Conservation (phyloP, 1,139 yeast genomes). For the Saccharomycopsis phalli region DNA sequence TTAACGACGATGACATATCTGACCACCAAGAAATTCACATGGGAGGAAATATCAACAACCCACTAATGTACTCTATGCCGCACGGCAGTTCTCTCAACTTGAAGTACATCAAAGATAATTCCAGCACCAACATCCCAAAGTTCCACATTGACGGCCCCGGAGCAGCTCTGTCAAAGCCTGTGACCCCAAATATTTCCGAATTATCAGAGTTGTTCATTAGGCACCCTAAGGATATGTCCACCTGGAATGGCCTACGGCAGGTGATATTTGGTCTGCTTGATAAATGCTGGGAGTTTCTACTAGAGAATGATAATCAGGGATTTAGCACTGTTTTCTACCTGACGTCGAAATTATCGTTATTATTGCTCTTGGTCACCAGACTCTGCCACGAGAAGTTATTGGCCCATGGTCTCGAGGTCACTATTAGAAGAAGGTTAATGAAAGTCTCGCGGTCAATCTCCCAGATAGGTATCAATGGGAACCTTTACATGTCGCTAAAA, state of each 20-base stretch:
- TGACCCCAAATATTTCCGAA: slow-evolving; percentile 20
- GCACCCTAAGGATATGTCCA: slow-evolving; percentile 47
- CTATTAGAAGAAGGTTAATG: slow-evolving; percentile 41
- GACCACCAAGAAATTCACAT: too few relatives aligned
- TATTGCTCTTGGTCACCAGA: slow-evolving; percentile 43
- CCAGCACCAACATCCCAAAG: neutral
- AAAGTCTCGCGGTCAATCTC: slow-evolving; percentile 46
- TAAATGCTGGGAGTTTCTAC: slow-evolving; percentile 39
- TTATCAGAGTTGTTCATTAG: slow-evolving; percentile 41
- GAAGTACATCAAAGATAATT: slow-evolving; percentile 1
- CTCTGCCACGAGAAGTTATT: slow-evolving; percentile 42
- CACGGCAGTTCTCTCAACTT: neutral
- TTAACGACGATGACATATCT: neutral
- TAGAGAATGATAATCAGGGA: slow-evolving; percentile 39
- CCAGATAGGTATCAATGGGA: slow-evolving; percentile 52
- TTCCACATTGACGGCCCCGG: slow-evolving; percentile 1
- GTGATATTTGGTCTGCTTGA: slow-evolving; percentile 39
- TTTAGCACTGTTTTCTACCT: slow-evolving; percentile 45
- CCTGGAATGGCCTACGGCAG: slow-evolving; percentile 47
- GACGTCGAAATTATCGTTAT: slow-evolving; percentile 40
- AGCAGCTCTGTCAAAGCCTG: slow-evolving; percentile 17
- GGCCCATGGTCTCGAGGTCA: slow-evolving; percentile 36
- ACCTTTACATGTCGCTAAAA: slow-evolving; percentile 37
- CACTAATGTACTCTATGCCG: neutral
- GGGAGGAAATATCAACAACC: neutral